Evolutionary conservation across 805 yeast species (phyloP).

Genomic region (Myxozyma sirexii): DNA sequence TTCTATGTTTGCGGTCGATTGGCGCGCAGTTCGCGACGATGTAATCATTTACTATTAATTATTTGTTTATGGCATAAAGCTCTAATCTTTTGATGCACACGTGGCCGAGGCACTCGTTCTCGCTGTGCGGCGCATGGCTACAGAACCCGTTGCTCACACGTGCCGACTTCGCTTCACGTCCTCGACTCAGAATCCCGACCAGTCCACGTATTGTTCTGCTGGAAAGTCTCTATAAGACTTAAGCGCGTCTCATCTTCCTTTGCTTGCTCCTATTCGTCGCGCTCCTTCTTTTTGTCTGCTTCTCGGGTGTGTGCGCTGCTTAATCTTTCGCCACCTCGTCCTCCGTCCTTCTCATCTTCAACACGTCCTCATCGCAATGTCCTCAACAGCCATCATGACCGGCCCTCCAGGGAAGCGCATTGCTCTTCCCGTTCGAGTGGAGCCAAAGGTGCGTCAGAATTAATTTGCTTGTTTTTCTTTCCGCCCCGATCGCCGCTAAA

Average conservation of each 20-base stretch:
- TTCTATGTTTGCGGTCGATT: background rate
- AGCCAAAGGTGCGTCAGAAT: conserved; percentile 76
- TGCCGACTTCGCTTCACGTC: background rate
- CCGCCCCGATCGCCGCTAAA: background rate
- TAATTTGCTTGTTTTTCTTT: background rate
- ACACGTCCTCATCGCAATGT: conserved; percentile 54
- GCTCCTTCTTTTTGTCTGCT: background rate
- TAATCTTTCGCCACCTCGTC: background rate
- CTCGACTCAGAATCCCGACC: too few species aligned
- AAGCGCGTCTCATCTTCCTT: background rate
- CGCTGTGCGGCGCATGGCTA: background rate
- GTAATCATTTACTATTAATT: background rate
- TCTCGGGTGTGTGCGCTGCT: too few species aligned
- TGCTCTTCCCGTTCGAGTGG: conserved; percentile 96
- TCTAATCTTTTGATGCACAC: background rate
- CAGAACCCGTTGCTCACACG: background rate
- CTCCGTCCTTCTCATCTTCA: background rate
- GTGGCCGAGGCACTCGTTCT: conserved; percentile 3
- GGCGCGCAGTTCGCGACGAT: background rate
- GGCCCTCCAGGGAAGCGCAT: conserved; percentile 86
- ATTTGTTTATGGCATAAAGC: background rate
- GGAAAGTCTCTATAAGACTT: too few species aligned
- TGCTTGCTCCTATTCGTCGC: background rate
- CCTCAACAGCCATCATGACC: conserved; percentile 72
- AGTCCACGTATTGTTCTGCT: too few species aligned